A percentile compares a stretch with the other conserved stretches of the same genome.
phyloP scores from a whole-genome alignment of 2,329 filamentous ascomycete species.

The Xylaria multiplex region DNA sequence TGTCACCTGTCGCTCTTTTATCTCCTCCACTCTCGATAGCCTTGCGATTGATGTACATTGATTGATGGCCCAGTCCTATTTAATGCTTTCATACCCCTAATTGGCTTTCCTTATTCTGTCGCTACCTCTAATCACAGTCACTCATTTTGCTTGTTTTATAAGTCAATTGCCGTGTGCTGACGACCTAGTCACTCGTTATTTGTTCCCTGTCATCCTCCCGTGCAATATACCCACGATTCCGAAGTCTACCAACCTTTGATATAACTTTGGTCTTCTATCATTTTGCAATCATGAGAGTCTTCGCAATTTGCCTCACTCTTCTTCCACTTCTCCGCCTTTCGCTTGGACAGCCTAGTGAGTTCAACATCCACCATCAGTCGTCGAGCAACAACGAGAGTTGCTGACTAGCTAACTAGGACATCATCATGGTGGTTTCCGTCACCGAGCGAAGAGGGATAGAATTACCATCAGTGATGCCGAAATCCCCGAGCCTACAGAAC shows the following conservation, averaged over 20 bases:
- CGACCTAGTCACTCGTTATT: conserved; percentile 41
- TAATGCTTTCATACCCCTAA: conserved; percentile 32
- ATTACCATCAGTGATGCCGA: conserved; percentile 52
- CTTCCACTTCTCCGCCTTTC: conserved; percentile 54
- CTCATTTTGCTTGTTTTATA: conserved; percentile 36
- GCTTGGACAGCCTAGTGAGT: conserved; percentile 55
- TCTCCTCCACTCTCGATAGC: conserved; percentile 20
- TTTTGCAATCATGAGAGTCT: conserved; percentile 56
- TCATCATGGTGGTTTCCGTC: conserved; percentile 50
- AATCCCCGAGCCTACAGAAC: conserved; percentile 53
- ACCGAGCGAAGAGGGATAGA: conserved; percentile 44
- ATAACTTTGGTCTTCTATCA: conserved; percentile 24
- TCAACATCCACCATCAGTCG: not conserved
- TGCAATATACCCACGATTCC: conserved; percentile 32
- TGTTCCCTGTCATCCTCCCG: conserved; percentile 32
- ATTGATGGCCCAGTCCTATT: conserved; percentile 38
- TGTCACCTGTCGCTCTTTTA: conserved; percentile 28
- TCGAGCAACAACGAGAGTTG: not conserved
- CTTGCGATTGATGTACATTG: conserved; percentile 36
- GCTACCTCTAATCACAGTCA: conserved; percentile 37
- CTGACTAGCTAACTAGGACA: conserved; percentile 41
- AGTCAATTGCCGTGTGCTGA: conserved; percentile 37
- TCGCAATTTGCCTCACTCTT: conserved; percentile 51
- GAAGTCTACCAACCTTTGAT: conserved; percentile 16
- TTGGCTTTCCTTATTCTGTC: conserved; percentile 36